Base-by-base conservation (phyloP, 192 early-diverging fungal genomes). In the Gigaspora rosea region DNA sequence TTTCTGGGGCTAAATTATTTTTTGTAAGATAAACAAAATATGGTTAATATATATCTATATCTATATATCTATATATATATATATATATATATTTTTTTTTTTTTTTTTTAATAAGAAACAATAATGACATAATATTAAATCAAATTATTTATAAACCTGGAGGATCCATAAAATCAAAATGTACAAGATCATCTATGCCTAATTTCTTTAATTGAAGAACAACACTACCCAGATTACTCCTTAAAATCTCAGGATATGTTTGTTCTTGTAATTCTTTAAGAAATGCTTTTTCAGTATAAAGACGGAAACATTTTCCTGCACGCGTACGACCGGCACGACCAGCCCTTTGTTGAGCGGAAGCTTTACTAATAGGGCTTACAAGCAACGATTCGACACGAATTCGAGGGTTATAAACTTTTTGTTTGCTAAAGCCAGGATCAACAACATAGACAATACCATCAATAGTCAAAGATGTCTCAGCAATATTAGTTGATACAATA, bases 81-180 rank as follows among this genome's bases (percentile, higher is more conserved):
- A n/a, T n/a, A n/a, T n/a, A n/a, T n/a, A n/a, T n/a, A n/a, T n/a
- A n/a, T n/a, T n/a, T n/a, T n/a, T n/a, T n/a, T n/a, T n/a, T n/a
- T n/a, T n/a, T n/a, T n/a, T n/a, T n/a, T n/a, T 51, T 13, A 2
- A 52, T 52, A 52, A 13, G 51, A 13, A 2, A 52, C 2, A 13
- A 13, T 9, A 15, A 18, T 56, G 18, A 56, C 12, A 4, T 54
- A 15, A 56, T 56, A 56, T 15, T n/a, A 56, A 56, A 5, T 15
- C 2, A 0, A 51, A 16, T 15, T 32, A 18, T 18, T 52, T 36
- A 36, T 46, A 52, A 67, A 76, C 75, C 75, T 75, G 97, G 97
- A 18, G 98, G 95, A 76, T 99, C 98, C 96, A 99, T 98, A 63
- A 98, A 97, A 84, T 99, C 98, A 83, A 99, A 96, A 78, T 99